Evolutionary conservation across 2,329 filamentous ascomycete species (phyloP).

Genomic region (Talaromyces albobiverticillius): DNA sequence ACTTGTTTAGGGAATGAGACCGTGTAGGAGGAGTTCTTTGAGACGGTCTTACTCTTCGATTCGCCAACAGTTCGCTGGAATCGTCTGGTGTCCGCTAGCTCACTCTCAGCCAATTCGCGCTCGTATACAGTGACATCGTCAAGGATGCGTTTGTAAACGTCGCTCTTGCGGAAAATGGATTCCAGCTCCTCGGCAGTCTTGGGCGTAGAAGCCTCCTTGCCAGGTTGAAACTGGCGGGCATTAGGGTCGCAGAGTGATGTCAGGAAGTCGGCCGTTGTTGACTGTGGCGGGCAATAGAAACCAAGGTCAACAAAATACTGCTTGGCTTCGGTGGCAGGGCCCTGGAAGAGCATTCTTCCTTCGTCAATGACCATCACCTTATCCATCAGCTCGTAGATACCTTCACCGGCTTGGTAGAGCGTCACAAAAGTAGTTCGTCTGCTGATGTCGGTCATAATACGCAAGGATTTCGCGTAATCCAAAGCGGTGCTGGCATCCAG

Average conservation of each 20-base stretch:
- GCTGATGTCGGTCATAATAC: slow-evolving; percentile 72
- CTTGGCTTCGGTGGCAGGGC: slow-evolving; percentile 58
- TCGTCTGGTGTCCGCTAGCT: slow-evolving; percentile 59
- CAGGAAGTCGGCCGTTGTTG: slow-evolving; percentile 73
- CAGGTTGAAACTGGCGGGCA: slow-evolving; percentile 65
- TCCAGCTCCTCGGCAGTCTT: slow-evolving; percentile 69
- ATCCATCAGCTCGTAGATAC: slow-evolving; percentile 71
- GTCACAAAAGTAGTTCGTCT: slow-evolving; percentile 69
- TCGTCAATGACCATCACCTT: slow-evolving; percentile 76
- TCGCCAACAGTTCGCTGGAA: slow-evolving; percentile 66
- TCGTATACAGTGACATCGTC: slow-evolving; percentile 63
- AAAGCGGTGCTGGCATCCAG: slow-evolving; percentile 75
- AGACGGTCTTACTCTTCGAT: slow-evolving; percentile 62
- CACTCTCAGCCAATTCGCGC: slow-evolving; percentile 53
- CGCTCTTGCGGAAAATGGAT: slow-evolving; percentile 62
- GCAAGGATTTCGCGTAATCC: slow-evolving; percentile 69
- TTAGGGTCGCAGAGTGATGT: slow-evolving; percentile 72
- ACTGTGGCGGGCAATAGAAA: slow-evolving; percentile 57
- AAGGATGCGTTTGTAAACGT: slow-evolving; percentile 59
- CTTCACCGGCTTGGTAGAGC: slow-evolving; percentile 68
- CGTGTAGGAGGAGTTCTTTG: slow-evolving; percentile 71
- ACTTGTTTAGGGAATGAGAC: slow-evolving; percentile 60
- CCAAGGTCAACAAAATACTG: slow-evolving; percentile 66
- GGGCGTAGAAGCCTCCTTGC: slow-evolving; percentile 64
- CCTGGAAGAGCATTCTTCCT: slow-evolving; percentile 67